Base-by-base conservation (phyloP, 352 stramenopile species). In the Phytopythium delawarense region DNA sequence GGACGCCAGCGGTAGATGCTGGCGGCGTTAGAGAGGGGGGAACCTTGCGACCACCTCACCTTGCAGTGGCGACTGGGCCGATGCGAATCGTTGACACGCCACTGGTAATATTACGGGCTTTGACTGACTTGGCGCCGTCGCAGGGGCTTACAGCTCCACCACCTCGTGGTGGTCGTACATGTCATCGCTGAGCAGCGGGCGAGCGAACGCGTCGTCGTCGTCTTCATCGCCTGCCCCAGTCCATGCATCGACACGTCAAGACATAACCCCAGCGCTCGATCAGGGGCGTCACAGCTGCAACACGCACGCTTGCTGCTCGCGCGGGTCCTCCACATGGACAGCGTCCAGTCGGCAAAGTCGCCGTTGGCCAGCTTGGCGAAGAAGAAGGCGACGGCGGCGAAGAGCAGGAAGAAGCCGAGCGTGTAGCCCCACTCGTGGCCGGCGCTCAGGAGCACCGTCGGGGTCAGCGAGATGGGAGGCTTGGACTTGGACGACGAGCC, bases 361-460 rank as follows among this genome's bases (percentile, higher is more conserved):
- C 52, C 52, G 52, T 44, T 65, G 20, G 62, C 44, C 21, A 57
- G 34, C 21, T 61, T 58, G 45, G 64, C 11, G 61, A 69, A 63
- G 23, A 75, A 57, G 58, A 62, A 75, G 4, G 58, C 53, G 12
- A 69, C 28, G 28, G 55, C 34, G 7, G 49, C 58, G 34, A 59
- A 66, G 2, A 71, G 8, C 9, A 74, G 25, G 20, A 67, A 53
- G 21, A 71, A 51, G 25, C 32, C 50, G 52, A 74, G 45, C 11
- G 66, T 54, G 23, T 61, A 55, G n/a, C 45, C 59, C 67, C 63
- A 71, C 37, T 59, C 51, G 7, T 69, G 45, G 13, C 45, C 58
- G 5, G 52, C 50, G n/a, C 21, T 48, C 30, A 73, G 48, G 23
- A 73, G 59, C 28, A 67, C 35, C 48, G 18, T 58, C 16, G 54